Percentiles rank a stretch among this genome's conserved stretches.
Conservation (phyloP, 1,139 yeast genomes). For the Lodderomyces orthopsilosis region DNA sequence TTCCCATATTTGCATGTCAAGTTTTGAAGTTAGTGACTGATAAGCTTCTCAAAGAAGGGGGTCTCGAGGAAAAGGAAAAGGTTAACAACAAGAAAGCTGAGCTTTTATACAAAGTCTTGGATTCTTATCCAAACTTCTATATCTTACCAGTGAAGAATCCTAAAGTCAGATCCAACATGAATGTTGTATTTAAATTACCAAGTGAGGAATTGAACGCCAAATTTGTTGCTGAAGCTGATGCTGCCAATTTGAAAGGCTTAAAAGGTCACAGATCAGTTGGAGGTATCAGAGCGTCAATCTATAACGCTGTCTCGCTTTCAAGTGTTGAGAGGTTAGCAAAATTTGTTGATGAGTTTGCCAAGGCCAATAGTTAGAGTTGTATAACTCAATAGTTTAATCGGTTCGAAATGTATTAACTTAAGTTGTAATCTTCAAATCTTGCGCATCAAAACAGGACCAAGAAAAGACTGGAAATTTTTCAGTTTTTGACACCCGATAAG, state of each 20-base stretch:
- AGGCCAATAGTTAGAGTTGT: conserved; percentile 7
- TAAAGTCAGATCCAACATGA: conserved; percentile 78
- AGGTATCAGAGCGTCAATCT: conserved; percentile 90
- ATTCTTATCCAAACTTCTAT: conserved; percentile 61
- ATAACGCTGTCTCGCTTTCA: conserved; percentile 75
- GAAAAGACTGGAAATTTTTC: not conserved
- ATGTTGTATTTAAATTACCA: conserved; percentile 81
- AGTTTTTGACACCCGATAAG: not conserved
- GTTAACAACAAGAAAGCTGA: conserved; percentile 61
- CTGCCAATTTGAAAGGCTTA: conserved; percentile 61
- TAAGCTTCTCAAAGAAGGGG: conserved; percentile 60
- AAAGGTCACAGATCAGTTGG: conserved; percentile 98
- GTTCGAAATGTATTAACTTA: no score
- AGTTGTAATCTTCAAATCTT: no score
- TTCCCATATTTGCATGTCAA: conserved; percentile 89
- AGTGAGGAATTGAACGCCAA: conserved; percentile 59
- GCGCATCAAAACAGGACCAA: not conserved
- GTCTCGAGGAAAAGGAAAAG: conserved; percentile 49
- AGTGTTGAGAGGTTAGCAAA: conserved; percentile 61
- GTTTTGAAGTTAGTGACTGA: conserved; percentile 76
- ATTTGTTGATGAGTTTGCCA: conserved; percentile 65
- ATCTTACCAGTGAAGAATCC: conserved; percentile 60
- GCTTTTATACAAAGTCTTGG: conserved; percentile 62
- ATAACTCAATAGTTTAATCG: not conserved
- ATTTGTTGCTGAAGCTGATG: conserved; percentile 59